Evolutionary conservation across 495 filamentous ascomycete genomes (phyloP).

Genomic region (Penicillium alfredii): DNA sequence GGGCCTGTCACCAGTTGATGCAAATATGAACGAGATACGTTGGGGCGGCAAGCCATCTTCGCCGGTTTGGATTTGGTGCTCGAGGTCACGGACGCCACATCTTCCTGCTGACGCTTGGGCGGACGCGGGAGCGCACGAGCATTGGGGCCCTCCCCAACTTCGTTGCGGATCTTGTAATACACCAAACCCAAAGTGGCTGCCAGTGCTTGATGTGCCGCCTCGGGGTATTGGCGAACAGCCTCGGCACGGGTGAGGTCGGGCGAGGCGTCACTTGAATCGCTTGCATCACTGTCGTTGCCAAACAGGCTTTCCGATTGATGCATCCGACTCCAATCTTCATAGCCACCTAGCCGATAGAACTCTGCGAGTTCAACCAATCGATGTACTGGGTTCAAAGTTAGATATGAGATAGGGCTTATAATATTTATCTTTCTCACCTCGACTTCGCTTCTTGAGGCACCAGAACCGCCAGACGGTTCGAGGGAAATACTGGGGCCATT

Average conservation of each 20-base stretch:
- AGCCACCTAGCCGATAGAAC: conserved; percentile 37
- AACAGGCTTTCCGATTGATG: conserved; percentile 24
- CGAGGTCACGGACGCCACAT: conserved; percentile 25
- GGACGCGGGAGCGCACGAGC: conserved; percentile 23
- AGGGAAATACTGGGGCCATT: conserved; percentile 37
- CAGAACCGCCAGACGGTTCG: conserved; percentile 40
- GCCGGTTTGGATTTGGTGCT: conserved; percentile 33
- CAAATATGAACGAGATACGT: conserved; percentile 29
- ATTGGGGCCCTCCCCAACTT: conserved; percentile 32
- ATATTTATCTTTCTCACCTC: conserved; percentile 27
- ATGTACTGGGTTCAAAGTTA: conserved; percentile 29
- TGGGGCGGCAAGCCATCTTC: conserved; percentile 33
- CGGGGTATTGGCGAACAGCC: conserved; percentile 32
- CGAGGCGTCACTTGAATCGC: conserved; percentile 32
- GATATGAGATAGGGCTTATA: conserved; percentile 8
- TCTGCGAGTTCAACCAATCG: conserved; percentile 38
- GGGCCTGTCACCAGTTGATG: conserved; percentile 32
- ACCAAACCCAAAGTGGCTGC: conserved; percentile 37
- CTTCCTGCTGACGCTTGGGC: conserved; percentile 35
- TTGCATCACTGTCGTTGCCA: conserved; percentile 34
- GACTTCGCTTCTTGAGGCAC: conserved; percentile 40
- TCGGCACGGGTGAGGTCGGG: conserved; percentile 28
- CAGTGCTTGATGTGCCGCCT: conserved; percentile 37
- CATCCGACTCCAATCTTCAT: conserved; percentile 36
- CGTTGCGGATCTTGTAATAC: conserved; percentile 41